Percentiles rank a stretch among this genome's conserved stretches.
Conservation (phyloP, 495 filamentous ascomycete genomes). For the Penicillium fimorum region DNA sequence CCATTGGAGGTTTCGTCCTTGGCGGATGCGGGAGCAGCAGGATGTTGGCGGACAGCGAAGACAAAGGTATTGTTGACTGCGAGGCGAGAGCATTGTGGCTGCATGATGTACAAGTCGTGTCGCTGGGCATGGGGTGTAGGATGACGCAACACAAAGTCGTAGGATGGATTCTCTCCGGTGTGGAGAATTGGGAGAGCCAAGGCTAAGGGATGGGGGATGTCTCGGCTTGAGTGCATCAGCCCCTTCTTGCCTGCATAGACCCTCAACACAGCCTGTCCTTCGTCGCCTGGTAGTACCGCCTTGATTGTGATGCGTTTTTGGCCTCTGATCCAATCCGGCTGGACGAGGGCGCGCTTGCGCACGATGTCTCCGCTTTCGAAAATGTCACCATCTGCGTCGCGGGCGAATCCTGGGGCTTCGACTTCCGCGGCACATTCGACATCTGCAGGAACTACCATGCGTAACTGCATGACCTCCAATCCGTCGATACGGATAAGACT, state of each 20-base stretch:
- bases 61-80: conserved; percentile 97
- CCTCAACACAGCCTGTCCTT: conserved; percentile 85
- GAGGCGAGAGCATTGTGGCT: conserved; percentile 84
- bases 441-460: conserved; percentile 80
- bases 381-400: conserved; percentile 84
- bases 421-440: conserved; percentile 94
- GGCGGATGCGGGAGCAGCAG: conserved; percentile 56
- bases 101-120: conserved; percentile 93
- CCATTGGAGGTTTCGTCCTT: conserved; percentile 46
- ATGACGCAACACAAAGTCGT: conserved; percentile 89
- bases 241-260: conserved; percentile 92
- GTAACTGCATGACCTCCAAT: conserved; percentile 86
- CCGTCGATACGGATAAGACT: conserved; percentile 82
- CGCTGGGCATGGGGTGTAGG: conserved; percentile 95
- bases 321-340: conserved; percentile 86
- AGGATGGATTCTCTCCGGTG: conserved; percentile 85
- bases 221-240: conserved; percentile 91
- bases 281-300: conserved; percentile 83
- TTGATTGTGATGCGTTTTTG: conserved; percentile 91
- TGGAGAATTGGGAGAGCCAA: conserved; percentile 90
- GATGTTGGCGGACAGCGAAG: conserved; percentile 91
- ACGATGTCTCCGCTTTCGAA: conserved; percentile 90
- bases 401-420: conserved; percentile 73
- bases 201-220: conserved; percentile 88
- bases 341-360: conserved; percentile 81